Percentiles rank a stretch among this genome's conserved stretches.
These are phyloP conservation scores for Rachicladosporium sp. DNA, from an alignment of 2,329 filamentous ascomycete genomes.

Conservation along the genomic window DNA sequence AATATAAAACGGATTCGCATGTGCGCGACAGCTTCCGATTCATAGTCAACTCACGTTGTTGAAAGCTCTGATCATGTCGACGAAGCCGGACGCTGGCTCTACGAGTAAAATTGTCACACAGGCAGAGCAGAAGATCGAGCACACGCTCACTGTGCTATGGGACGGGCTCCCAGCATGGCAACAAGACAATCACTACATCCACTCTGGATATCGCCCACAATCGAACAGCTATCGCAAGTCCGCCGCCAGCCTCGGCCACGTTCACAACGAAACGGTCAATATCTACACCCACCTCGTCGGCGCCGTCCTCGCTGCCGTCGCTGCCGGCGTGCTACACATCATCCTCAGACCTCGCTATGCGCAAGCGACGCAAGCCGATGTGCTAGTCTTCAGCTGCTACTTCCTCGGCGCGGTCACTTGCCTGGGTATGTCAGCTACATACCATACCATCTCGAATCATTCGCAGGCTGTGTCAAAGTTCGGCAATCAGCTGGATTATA, in stretches of 20 bases:
- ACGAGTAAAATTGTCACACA: conserved; percentile 1
- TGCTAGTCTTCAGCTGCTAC: conserved; percentile 66
- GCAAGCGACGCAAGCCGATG: conserved; percentile 48
- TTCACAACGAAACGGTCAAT: conserved; percentile 61
- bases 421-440: conserved; percentile 49
- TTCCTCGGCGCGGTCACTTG: conserved; percentile 49
- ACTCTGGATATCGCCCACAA: conserved; percentile 50
- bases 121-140: conserved; percentile 23
- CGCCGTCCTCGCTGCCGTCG: conserved; percentile 44
- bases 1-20: too few relatives aligned
- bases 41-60: too few relatives aligned
- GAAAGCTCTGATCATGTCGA: too few relatives aligned
- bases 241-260: conserved; percentile 45
- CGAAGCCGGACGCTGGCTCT: neutral
- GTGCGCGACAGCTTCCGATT: too few relatives aligned
- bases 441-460: conserved; percentile 77
- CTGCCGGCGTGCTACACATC: conserved; percentile 42
- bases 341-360: conserved; percentile 54
- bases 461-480: conserved; percentile 63
- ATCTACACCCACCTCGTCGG: conserved; percentile 63
- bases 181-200: conserved; percentile 58
- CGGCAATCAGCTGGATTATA: conserved; percentile 89
- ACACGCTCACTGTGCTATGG: conserved; percentile 33
- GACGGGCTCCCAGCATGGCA: conserved; percentile 33
- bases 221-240: conserved; percentile 50